Base-by-base conservation (phyloP, 2,329 filamentous ascomycete genomes). In the Trichoderma afroharzianum region DNA sequence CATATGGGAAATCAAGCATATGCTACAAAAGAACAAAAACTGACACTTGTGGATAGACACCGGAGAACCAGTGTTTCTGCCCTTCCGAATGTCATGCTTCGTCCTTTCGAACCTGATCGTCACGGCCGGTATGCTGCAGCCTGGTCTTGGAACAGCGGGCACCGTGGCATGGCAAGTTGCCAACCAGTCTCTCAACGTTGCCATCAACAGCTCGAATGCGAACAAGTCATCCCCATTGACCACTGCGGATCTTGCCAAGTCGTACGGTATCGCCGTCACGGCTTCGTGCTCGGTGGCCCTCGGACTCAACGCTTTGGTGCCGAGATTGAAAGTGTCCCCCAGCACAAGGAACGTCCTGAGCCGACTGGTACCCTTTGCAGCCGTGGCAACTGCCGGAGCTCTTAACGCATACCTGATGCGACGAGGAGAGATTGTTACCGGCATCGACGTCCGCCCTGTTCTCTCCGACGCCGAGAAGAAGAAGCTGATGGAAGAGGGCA, bases 401-500 rank as follows among this genome's bases (percentile, higher is more conserved):
- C 87, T 99, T 74, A 99, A 99, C 82, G 96, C 98, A 30, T 97
- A 98, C 83, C 88, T 99, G 70, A 99, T 99, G 96, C 93, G 96
- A 72, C 92, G 94, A 74, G 95, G 98, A 82, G 96, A 99, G 84
- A 98, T 99, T 77, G 88, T 93, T 78, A 89, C 89, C 73, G 96
- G 96, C 67, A 99, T 99, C 78, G 93, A 98, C 81, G 90, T 99
- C 47, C 98, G 92, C 81, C 94, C 95, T 1, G 91, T 94, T 7
- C 87, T 95, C 12, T 91, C 91, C 2, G 90, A 90, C 5, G 86
- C 86, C 18, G 91, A 94, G 79, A 93, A 91, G 82, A 82, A 81
- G 63, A 85, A 86, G 79, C 81, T 88, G 55, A 81, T 82, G 61
- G 81, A 79, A 8, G 84, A 89, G 85, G 82, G 93, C 78, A 85